These are phyloP conservation scores for Ophiostoma sp. DNA, from an alignment of 2,329 filamentous ascomycete genomes.

Conservation along the genomic window DNA sequence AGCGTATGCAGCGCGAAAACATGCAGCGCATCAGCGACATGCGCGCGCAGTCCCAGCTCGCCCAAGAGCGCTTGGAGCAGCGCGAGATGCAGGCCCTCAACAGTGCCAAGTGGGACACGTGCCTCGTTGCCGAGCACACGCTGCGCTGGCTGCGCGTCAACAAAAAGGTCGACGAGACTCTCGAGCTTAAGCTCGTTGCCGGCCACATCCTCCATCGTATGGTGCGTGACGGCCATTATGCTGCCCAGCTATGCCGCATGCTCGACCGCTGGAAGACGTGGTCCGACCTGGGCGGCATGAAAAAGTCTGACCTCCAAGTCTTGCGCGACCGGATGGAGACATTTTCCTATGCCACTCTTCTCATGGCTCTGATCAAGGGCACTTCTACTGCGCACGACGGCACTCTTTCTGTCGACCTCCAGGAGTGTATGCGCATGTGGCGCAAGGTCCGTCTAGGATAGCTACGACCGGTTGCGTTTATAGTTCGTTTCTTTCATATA, in stretches of 20 bases:
- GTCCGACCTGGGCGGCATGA: constrained; percentile 52
- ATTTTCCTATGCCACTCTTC: constrained; percentile 45
- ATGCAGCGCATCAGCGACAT: constrained; percentile 44
- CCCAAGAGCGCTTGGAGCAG: constrained; percentile 42
- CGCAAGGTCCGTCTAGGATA: constrained; percentile 46
- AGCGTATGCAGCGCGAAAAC: constrained; percentile 40
- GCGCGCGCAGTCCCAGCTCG: constrained; percentile 38
- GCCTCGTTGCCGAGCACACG: constrained; percentile 41
- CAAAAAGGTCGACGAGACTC: not conserved
- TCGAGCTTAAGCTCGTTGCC: constrained; percentile 37
- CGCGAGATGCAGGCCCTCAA: constrained; percentile 47
- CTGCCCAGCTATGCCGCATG: constrained; percentile 39
- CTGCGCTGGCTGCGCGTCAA: constrained; percentile 41
- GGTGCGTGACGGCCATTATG: constrained; percentile 45
- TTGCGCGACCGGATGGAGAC: constrained; percentile 37
- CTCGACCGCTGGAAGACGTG: constrained; percentile 50
- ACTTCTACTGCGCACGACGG: constrained; percentile 43
- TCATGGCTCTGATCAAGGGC: constrained; percentile 45
- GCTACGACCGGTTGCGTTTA: not conserved
- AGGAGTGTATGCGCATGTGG: constrained; percentile 52
- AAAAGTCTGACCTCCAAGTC: constrained; percentile 39
- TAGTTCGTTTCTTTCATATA: no score
- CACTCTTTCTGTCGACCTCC: constrained; percentile 46
- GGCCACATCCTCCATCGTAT: constrained; percentile 48
- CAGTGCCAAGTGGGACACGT: constrained; percentile 48